Conservation (phyloP, 805 yeast species). For the Pachysolen tannophilus region DNA sequence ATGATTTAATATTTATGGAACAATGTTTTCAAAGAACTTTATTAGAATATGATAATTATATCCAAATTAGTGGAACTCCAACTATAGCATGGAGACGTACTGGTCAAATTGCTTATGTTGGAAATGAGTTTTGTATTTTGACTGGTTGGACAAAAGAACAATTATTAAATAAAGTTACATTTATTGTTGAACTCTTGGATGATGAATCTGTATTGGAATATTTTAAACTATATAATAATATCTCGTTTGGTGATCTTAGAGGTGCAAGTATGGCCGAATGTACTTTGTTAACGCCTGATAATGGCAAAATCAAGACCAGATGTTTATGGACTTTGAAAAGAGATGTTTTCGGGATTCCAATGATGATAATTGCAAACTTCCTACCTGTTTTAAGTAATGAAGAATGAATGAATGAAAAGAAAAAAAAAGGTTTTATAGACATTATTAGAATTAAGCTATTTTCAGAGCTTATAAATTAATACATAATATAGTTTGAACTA, state of each 20-base stretch:
- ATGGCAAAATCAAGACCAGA: slow-evolving; percentile 53
- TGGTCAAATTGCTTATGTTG: slow-evolving; percentile 91
- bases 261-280: slow-evolving; percentile 89
- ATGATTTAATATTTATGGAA: slow-evolving; percentile 90
- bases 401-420: slow-evolving; percentile 7
- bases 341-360: slow-evolving; percentile 93
- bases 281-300: slow-evolving; percentile 56
- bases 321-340: slow-evolving; percentile 91
- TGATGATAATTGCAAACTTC: slow-evolving; percentile 94
- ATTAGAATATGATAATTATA: slow-evolving; percentile 80
- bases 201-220: slow-evolving; percentile 82
- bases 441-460: no score
- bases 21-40: slow-evolving; percentile 92
- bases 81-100: slow-evolving; percentile 94
- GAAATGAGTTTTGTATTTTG: slow-evolving; percentile 83
- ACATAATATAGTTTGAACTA: neutral
- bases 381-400: slow-evolving; percentile 55
- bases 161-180: slow-evolving; percentile 57
- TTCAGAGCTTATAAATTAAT: no score
- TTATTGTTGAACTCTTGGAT: slow-evolving; percentile 79
- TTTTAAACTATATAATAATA: slow-evolving; percentile 73
- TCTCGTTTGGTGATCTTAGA: slow-evolving; percentile 85
- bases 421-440: no score
- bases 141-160: slow-evolving; percentile 85
- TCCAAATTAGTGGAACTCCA: slow-evolving; percentile 84